Evolutionary conservation across 306 rosid species (phyloP).

Genomic region (Hippophae tibetana): DNA sequence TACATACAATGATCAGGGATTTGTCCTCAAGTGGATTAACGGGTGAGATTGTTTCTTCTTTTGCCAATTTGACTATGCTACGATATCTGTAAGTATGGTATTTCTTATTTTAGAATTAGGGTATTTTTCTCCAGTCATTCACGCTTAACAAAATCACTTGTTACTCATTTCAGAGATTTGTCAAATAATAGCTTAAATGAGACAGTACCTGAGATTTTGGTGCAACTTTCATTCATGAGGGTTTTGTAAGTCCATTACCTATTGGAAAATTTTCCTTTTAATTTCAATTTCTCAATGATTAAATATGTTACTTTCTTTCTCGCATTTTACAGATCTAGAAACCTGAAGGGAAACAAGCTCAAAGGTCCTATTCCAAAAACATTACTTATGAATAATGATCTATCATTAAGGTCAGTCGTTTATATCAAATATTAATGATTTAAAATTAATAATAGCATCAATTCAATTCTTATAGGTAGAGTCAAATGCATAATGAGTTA

Average conservation of each 20-base stretch:
- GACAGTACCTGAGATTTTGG: conserved; percentile 27
- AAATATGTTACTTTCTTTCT: background rate
- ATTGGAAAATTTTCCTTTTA: background rate
- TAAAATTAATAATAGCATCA: too few relatives aligned
- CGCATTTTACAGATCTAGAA: conserved; percentile 23
- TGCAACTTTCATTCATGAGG: conserved; percentile 25
- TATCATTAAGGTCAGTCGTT: conserved; percentile 27
- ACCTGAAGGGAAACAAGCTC: conserved; percentile 33
- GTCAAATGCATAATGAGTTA: too few relatives aligned
- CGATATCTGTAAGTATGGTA: conserved; percentile 29
- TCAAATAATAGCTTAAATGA: conserved; percentile 43
- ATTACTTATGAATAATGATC: conserved; percentile 25
- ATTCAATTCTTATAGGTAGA: too few relatives aligned
- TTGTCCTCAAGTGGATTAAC: conserved; percentile 36
- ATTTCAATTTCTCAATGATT: background rate
- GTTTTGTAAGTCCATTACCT: conserved; percentile 30
- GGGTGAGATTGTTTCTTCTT: conserved; percentile 22
- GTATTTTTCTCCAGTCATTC: too few relatives aligned
- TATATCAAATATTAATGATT: too few relatives aligned
- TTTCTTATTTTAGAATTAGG: too few relatives aligned
- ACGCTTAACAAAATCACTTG: too few relatives aligned
- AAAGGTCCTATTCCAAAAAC: conserved; percentile 27
- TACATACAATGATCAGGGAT: conserved; percentile 10
- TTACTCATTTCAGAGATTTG: conserved; percentile 35
- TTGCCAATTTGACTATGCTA: conserved; percentile 21